These are phyloP conservation scores for Neonectria ditissima DNA, from an alignment of 2,329 filamentous ascomycete genomes.

Conservation along the genomic window DNA sequence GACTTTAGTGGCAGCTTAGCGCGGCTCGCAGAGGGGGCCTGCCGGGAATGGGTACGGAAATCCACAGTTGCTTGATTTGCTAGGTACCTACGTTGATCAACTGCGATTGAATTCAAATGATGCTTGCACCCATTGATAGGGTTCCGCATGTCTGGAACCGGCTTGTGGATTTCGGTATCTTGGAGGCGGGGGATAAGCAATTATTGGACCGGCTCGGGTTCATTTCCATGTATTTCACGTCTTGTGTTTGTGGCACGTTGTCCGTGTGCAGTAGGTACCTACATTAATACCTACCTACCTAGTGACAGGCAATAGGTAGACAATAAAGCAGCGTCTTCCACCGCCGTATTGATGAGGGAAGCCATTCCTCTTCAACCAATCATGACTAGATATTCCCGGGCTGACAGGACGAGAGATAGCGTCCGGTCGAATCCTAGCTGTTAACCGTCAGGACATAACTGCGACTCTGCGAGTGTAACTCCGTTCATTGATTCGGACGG, in stretches of 20 bases:
- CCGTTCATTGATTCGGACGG: background rate
- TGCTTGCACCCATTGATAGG: background rate
- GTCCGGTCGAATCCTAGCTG: too few relatives aligned
- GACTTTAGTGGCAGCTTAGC: conserved; percentile 11
- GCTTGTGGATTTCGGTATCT: background rate
- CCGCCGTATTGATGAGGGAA: background rate
- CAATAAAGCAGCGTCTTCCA: background rate
- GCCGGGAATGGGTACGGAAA: background rate
- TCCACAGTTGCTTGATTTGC: conserved; percentile 9
- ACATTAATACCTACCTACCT: too few relatives aligned
- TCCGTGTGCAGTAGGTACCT: too few relatives aligned
- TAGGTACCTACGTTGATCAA: background rate
- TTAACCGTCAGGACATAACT: too few relatives aligned
- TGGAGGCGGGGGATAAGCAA: background rate
- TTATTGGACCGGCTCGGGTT: background rate
- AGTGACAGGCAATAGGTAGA: too few relatives aligned
- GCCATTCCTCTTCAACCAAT: background rate
- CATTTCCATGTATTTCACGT: background rate
- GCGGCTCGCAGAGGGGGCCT: background rate
- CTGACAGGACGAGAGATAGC: background rate
- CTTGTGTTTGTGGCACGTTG: too few relatives aligned
- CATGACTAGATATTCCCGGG: background rate
- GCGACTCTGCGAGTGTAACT: too few relatives aligned
- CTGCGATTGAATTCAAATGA: background rate
- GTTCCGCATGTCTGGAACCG: background rate